Conservation (phyloP, 768 basidiomycete species). For the Pluteus cervinus region DNA sequence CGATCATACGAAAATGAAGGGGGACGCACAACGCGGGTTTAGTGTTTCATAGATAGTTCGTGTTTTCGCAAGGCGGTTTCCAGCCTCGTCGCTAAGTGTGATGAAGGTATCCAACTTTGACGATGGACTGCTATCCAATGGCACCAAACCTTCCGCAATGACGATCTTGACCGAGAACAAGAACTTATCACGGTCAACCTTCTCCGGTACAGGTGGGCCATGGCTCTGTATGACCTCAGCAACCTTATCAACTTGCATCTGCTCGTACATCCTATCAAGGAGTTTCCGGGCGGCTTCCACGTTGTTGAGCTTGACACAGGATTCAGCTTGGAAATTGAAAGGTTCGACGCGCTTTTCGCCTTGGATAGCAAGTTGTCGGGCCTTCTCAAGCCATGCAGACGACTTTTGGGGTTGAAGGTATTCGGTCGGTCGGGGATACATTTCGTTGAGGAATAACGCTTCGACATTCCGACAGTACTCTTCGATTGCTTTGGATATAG, state of each 20-base stretch:
- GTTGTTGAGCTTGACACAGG: slow-evolving; percentile 97
- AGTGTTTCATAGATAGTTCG: slow-evolving; percentile 90
- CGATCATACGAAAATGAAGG: slow-evolving; percentile 5
- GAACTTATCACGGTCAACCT: slow-evolving; percentile 60
- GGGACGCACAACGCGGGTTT: slow-evolving; percentile 77
- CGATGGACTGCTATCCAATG: slow-evolving; percentile 69
- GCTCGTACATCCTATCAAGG: slow-evolving; percentile 90
- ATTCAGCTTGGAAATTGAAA: slow-evolving; percentile 90
- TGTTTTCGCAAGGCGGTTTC: slow-evolving; percentile 88
- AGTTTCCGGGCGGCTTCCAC: slow-evolving; percentile 87
- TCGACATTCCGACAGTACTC: slow-evolving; percentile 89
- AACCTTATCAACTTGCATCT: slow-evolving; percentile 86
- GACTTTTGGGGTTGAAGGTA: slow-evolving; percentile 81
- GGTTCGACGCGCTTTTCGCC: slow-evolving; percentile 92
- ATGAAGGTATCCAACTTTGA: slow-evolving; percentile 88
- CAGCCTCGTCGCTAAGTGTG: slow-evolving; percentile 89
- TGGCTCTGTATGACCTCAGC: slow-evolving; percentile 51
- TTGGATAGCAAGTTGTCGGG: slow-evolving; percentile 64
- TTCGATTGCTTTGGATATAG: slow-evolving; percentile 85
- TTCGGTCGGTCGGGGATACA: slow-evolving; percentile 82
- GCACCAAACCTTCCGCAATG: slow-evolving; percentile 83
- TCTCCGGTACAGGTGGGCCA: slow-evolving; percentile 68
- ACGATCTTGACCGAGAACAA: slow-evolving; percentile 93
- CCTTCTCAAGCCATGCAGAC: slow-evolving; percentile 84
- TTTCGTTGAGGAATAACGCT: slow-evolving; percentile 87